Evolutionary conservation across 768 basidiomycete genomes (phyloP), one percentile per base, ranked within the genome.

Genomic region (Russula vinacea): DNA sequence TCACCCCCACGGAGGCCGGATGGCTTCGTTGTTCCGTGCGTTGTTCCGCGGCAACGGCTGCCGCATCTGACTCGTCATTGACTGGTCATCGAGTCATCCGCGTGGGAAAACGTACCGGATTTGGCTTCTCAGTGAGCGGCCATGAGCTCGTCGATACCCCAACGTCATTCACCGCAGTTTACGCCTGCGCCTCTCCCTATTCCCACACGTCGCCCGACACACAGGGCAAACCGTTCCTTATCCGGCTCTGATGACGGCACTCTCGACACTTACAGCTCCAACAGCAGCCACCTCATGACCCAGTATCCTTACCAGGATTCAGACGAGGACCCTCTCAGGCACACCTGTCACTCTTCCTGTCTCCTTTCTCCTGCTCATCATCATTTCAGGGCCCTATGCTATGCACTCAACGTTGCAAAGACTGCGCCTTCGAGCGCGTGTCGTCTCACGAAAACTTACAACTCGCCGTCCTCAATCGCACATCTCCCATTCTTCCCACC

Each of bases 281-380:
- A 5, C 49, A 45, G 37, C n/a, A 9, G 40, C 22, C 33, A 59
- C 33, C 14, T 45, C 53, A 66, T 68, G 65, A 62, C 65, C 29
- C 67, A 62, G 29, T 55, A 62, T 53, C 65, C 66, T 22, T 58
- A 64, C 45, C 56, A 59, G 56, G 55, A 49, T 50, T 52, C 44
- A 0, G 67, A 68, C 44, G 67, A 67, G 58, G 62, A 68, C 56
- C 60, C 67, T 7, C 56, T 67, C 35, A 55, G 52, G 65, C 37
- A 56, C 9, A 45, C 37, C 14, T 11, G 16, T 26, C n/a, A 29
- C 35, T 35, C 14, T 1, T 42, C 5, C 8, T 29, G 6, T 10
- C 11, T 55, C 19, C 39, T 26, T 4, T 10, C 26, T 2, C 37
- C 1, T 26, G 16, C 53, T 40, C 4, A 60, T 26, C 19, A 14